Conservation (phyloP, 2,329 filamentous ascomycete species). For the Rasamsonia emersonii region DNA sequence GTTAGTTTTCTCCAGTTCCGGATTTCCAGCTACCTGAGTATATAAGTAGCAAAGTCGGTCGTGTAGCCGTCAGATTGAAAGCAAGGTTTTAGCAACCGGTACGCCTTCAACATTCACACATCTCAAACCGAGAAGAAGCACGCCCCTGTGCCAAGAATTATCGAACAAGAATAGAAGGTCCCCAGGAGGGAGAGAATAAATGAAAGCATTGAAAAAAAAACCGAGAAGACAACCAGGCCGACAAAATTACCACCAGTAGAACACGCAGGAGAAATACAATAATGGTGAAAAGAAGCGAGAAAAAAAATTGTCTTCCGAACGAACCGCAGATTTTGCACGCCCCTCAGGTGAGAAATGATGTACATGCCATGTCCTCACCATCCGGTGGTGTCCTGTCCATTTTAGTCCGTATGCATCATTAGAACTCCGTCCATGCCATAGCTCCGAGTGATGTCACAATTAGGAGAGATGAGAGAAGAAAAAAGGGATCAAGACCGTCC, state of each 20-base stretch:
- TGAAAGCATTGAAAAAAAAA: constrained; percentile 3
- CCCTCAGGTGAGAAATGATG: constrained; percentile 18
- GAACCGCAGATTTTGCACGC: constrained; percentile 21
- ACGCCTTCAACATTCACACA: constrained; percentile 13
- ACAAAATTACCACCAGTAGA: constrained; percentile 6
- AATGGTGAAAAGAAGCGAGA: constrained; percentile 3
- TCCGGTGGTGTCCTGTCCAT: constrained; percentile 22
- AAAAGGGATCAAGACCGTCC: constrained; percentile 13
- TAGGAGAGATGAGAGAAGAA: constrained; percentile 15
- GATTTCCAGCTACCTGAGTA: constrained; percentile 1
- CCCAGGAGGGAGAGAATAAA: not conserved
- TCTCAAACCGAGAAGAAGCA: too few species aligned
- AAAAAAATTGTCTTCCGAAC: constrained; percentile 11
- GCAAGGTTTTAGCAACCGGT: constrained; percentile 11
- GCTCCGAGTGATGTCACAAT: constrained; percentile 15
- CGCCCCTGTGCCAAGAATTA: too few species aligned
- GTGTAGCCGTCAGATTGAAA: constrained; percentile 1
- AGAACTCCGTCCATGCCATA: constrained; percentile 32
- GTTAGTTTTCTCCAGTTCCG: constrained; percentile 2
- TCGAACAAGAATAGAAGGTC: too few species aligned
- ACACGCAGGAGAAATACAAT: constrained; percentile 7
- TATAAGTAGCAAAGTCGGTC: constrained; percentile 1
- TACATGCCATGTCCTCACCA: constrained; percentile 19
- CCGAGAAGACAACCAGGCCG: not conserved
- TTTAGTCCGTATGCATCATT: constrained; percentile 31